Evolutionary conservation across 1,284 basidiomycete genomes (phyloP), one percentile per base, ranked within the genome.

Genomic region (Termitomyces sp.): DNA sequence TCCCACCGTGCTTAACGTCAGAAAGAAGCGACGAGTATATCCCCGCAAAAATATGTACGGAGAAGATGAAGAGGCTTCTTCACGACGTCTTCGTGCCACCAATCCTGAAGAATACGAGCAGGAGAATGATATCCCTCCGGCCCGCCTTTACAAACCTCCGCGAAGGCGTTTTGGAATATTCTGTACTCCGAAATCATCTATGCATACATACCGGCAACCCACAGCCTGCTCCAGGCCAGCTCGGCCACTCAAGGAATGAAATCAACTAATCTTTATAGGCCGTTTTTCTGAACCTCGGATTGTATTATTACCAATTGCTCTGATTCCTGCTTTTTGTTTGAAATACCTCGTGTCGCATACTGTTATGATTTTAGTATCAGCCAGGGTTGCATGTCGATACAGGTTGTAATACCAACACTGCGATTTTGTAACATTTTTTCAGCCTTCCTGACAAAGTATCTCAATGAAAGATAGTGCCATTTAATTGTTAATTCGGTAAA

Each of bases 141-240:
- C 54, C 9, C 47, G 55, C 26, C 52, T 65, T 17, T 43, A 62
- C n/a, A 62, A 63, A n/a, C 66, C 68, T 1, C 51, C 64, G 21
- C 62, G 56, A 30, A 60, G 62, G 17, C 65, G 65, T 9, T 70
- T 67, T 58, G 68, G 68, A 6, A 69, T 70, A 50, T 71, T 67
- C 41, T 69, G 65, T 52, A 70, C 67, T 15, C 61, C 62, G 15
- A 70, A 70, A 43, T 61, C 55, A 17, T 68, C 68, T 5, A 68
- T 69, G 68, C 63, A 65, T 44, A 60, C 59, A 49, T 60, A 46
- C 54, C 49, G 50, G 13, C 59, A 61, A 42, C 52, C 55, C 13
- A 48, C 60, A 12, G 49, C 61, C 31, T 61, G 58, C 33, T 15
- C 52, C 7, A 49, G 55, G 26, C 50, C 54, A 42, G 41, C 47